phyloP scores from a whole-genome alignment of 1,284 basidiomycete genomes.

The Papiliotrema fonsecae region DNA sequence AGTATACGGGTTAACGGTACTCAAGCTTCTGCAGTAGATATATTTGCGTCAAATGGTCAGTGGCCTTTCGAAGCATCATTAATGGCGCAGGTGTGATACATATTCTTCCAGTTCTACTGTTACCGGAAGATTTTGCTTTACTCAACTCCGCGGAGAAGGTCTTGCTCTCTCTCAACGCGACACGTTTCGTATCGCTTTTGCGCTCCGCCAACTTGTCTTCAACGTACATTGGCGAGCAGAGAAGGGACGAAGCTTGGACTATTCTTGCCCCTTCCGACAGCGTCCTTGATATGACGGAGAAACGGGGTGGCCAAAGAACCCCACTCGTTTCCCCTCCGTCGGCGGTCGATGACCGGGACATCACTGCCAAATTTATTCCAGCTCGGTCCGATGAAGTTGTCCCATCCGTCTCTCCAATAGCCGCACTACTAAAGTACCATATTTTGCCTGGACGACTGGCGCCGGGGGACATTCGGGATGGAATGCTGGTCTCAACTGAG shows the following conservation, averaged over 20 bases:
- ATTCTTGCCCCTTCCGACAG: slow-evolving; percentile 88
- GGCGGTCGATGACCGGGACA: too few relatives aligned
- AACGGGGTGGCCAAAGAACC: slow-evolving; percentile 43
- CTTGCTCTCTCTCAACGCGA: slow-evolving; percentile 69
- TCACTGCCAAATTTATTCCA: too few relatives aligned
- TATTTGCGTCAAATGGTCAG: slow-evolving; percentile 79
- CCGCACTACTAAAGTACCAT: slow-evolving; percentile 60
- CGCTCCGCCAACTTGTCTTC: slow-evolving; percentile 72
- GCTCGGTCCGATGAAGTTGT: too few relatives aligned
- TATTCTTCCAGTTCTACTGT: slow-evolving; percentile 73
- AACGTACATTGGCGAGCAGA: slow-evolving; percentile 60
- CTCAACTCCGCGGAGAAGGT: slow-evolving; percentile 80
- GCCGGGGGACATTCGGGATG: slow-evolving; percentile 63
- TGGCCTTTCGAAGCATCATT: background rate
- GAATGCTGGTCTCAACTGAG: slow-evolving; percentile 72
- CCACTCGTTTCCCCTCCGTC: too few relatives aligned
- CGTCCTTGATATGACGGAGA: slow-evolving; percentile 55
- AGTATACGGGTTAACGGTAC: slow-evolving; percentile 63
- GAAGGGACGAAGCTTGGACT: slow-evolving; percentile 54
- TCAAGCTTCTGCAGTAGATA: slow-evolving; percentile 62
- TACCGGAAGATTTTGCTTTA: slow-evolving; percentile 70
- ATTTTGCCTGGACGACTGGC: slow-evolving; percentile 74
- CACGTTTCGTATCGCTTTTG: slow-evolving; percentile 79
- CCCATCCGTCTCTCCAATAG: slow-evolving; percentile 33
- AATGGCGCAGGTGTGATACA: slow-evolving; percentile 75